A percentile compares a stretch with the other conserved stretches of the same genome.
Conservation (phyloP, 2,329 filamentous ascomycete genomes). For the Ophiostoma australiae region DNA sequence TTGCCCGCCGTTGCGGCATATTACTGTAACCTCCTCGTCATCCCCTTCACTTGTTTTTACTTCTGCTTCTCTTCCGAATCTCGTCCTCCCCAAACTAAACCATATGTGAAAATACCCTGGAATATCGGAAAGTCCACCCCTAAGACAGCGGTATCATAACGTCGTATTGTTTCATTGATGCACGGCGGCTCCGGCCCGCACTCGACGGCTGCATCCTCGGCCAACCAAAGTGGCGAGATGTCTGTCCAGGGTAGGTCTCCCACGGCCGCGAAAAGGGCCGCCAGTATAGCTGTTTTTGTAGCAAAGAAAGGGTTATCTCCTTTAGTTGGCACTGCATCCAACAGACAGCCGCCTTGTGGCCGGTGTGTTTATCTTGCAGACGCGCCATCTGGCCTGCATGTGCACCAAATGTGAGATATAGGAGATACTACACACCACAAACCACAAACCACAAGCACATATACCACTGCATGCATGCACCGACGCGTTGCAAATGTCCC, state of each 20-base stretch:
- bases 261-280: background rate
- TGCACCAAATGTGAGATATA: background rate
- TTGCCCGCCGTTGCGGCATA: background rate
- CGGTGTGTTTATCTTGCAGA: background rate
- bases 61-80: background rate
- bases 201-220: background rate
- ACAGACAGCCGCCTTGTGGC: background rate
- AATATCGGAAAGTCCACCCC: background rate
- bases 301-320: background rate
- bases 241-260: background rate
- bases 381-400: background rate
- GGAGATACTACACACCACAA: background rate
- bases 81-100: background rate
- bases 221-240: background rate
- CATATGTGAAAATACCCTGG: background rate
- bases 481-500: background rate
- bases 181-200: conserved; percentile 1
- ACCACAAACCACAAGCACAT: background rate
- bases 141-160: background rate
- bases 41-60: background rate
- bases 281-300: background rate
- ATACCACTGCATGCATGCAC: background rate
- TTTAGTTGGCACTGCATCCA: background rate
- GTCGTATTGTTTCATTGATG: background rate
- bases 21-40: background rate